Base-by-base conservation (phyloP, 1,284 basidiomycete genomes). In the Puccinia polysora region DNA sequence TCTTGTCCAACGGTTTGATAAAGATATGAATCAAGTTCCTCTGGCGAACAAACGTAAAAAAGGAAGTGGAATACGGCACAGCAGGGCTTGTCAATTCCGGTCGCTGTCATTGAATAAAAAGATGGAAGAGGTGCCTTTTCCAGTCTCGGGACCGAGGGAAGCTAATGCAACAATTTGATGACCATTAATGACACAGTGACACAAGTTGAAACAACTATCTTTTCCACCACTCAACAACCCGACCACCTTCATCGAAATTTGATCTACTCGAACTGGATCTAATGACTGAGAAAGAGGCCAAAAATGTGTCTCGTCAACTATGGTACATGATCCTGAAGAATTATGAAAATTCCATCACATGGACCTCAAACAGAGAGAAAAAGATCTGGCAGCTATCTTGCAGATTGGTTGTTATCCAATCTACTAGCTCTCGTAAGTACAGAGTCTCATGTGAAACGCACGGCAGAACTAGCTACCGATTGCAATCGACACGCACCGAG, bases 1-100 rank as follows among this genome's bases (percentile, higher is more conserved):
- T 93, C 90, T 78, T 97, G 95, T 0, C 94, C 96, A 43, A 98
- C 94, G 6, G 95, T 97, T 72, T 99, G 96, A 80, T 97, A 99
- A 81, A 99, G 85, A 82, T 95, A 98, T 53, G 95, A 97, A 81
- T 99, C 95, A 77, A 97, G 86, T 83, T 99, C 96, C 83, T 97
- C 96, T 96, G 80, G 71, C n/a, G 59, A 73, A 15, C n/a, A 10
- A 59, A 40, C 30, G 40, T 38, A 12, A 52, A 25, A 7, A 52
- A 52, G 49, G 49, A 43, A 43, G 40, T 8, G 18, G 40, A 43
- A 43, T 8, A 43, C 8, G 18, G 18, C 40, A 43, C 40, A 43
- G 18, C 40, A 18, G 40, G 8, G 8, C 8, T 43, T 43, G 8
- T 43, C 8, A n/a, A n/a, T n/a, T n/a, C n/a, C n/a, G n/a, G n/a